Percentiles rank a stretch among this genome's conserved stretches.
Evolutionary conservation across 495 filamentous ascomycete genomes (phyloP).

Genomic region (Penicillium canariense): DNA sequence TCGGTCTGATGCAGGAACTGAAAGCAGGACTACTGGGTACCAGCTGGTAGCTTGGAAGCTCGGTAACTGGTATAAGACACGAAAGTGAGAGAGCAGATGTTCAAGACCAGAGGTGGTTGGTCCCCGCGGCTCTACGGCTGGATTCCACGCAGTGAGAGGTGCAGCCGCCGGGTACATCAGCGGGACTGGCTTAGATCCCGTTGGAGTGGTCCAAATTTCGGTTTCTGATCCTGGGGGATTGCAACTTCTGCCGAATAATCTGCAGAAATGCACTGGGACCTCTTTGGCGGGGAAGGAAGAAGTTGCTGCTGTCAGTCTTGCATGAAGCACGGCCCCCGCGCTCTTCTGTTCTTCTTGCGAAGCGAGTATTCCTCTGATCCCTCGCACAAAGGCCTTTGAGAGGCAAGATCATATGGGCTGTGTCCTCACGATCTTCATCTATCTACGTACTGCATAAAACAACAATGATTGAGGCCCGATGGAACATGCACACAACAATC

Average conservation of each 20-base stretch:
- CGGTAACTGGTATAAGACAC: too few relatives aligned
- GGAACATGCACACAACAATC: constrained; percentile 2
- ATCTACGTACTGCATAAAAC: constrained; percentile 32
- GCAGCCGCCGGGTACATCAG: background rate
- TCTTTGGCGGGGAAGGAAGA: background rate
- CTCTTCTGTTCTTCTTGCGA: background rate
- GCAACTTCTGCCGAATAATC: background rate
- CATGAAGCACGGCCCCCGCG: background rate
- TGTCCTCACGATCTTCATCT: constrained; percentile 19
- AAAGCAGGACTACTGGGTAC: background rate
- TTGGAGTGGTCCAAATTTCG: too few relatives aligned
- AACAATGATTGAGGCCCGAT: constrained; percentile 7
- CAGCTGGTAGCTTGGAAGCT: too few relatives aligned
- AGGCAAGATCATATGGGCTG: constrained; percentile 10
- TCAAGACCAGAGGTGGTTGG: background rate
- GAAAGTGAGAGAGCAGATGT: too few relatives aligned
- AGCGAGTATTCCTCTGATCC: background rate
- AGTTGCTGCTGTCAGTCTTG: background rate
- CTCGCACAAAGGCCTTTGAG: constrained; percentile 3
- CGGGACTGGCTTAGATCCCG: too few relatives aligned
- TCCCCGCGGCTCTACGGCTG: constrained; percentile 26
- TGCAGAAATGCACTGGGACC: background rate
- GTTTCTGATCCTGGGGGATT: too few relatives aligned
- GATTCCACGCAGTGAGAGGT: constrained; percentile 9
- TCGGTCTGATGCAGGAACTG: background rate